Evolutionary conservation across 1,284 basidiomycete species (phyloP), one percentile per base, ranked within the genome.

Genomic region (Ustilago shanxiensis): DNA sequence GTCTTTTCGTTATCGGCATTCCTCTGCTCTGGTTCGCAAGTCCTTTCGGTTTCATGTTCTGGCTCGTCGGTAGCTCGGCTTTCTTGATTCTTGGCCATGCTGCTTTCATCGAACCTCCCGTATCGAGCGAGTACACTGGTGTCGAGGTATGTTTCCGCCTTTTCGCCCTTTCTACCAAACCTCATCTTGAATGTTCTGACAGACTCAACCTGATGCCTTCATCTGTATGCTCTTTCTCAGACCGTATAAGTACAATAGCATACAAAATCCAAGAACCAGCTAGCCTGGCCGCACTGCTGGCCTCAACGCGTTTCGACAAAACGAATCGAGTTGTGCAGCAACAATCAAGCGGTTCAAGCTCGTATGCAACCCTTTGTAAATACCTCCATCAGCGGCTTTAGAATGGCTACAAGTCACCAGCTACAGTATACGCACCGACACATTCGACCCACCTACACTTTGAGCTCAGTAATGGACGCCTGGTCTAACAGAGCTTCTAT

Each of bases 121-220:
- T 95, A 66, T 93, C 94, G 87, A 93, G 92, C 88, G 94, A 95
- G 86, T 95, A 95, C 79, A 91, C 93, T 9, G 86, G 88, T 51
- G 92, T 95, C 29, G 89, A 92, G 87, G 74, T 77, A 60, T 16
- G 64, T 67, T 20, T 7, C 41, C 6, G 31, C 31, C 11, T 11
- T 11, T 33, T 11, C 31, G 31, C 11, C 31, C 31, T 33, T 5
- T 33, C 31, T 5, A 2, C n/a, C 8, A 44, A 7, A 14, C 35
- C 14, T 16, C 8, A 10, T 11, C 35, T 8, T 14, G 35, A 8
- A 14, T 37, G 9, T 37, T 22, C 47, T 26, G 24, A 49, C 47
- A 20, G 6, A 9, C 18, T 44, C 6, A 44, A 7, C 10, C 20
- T 20, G n/a, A n/a, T n/a, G 6, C n/a, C 7, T 44, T n/a, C 20